phyloP scores from a whole-genome alignment of 768 basidiomycete genomes.

The Ramaria sp. region DNA sequence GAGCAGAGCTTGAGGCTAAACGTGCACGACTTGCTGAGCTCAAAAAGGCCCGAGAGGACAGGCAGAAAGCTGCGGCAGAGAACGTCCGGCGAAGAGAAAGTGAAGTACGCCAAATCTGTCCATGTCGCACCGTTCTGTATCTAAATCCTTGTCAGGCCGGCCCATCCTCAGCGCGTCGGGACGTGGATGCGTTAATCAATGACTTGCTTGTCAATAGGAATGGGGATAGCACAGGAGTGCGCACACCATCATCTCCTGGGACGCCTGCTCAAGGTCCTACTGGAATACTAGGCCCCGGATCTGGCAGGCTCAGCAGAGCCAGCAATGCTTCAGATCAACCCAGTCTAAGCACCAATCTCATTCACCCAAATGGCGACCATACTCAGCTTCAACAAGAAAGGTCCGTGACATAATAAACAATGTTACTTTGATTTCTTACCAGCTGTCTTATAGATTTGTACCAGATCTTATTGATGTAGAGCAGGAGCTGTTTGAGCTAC shows the following conservation, averaged over 20 bases:
- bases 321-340: conserved; percentile 13
- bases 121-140: background rate
- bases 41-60: conserved; percentile 60
- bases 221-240: conserved; percentile 34
- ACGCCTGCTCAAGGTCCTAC: conserved; percentile 13
- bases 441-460: conserved; percentile 51
- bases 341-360: background rate
- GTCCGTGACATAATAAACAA: background rate
- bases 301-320: conserved; percentile 12
- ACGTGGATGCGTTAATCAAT: conserved; percentile 66
- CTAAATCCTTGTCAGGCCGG: conserved; percentile 22
- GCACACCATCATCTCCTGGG: conserved; percentile 55
- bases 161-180: conserved; percentile 33
- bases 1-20: conserved; percentile 88
- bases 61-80: conserved; percentile 16
- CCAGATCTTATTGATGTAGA: conserved; percentile 84
- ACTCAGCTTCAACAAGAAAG: conserved; percentile 3
- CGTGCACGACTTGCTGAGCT: conserved; percentile 78
- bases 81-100: conserved; percentile 13
- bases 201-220: conserved; percentile 38
- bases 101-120: conserved; percentile 12
- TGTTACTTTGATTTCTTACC: conserved; percentile 5
- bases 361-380: conserved; percentile 3
- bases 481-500: conserved; percentile 83
- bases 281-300: conserved; percentile 21